A percentile compares a stretch with the other conserved stretches of the same genome.
Conservation (phyloP, 441 rosid genomes). For the Mallotus repandus region DNA sequence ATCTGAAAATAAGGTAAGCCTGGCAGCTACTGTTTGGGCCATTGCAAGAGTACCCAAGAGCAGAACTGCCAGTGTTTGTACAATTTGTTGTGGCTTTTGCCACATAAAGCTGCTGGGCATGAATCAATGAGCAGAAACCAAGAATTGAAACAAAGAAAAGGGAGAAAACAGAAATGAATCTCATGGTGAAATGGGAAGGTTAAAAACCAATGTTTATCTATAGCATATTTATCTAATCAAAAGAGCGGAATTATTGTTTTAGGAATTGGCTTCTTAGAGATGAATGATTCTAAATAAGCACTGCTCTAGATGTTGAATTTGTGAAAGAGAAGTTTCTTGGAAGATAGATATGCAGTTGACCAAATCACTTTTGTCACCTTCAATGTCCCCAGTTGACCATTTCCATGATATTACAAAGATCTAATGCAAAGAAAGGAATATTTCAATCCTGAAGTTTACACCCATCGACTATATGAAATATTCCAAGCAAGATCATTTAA, state of each 20-base stretch:
- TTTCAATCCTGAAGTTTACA: neutral
- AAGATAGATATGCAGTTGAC: neutral
- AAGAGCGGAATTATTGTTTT: neutral
- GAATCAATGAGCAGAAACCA: conserved; percentile 26
- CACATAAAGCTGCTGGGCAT: conserved; percentile 68
- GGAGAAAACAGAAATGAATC: conserved; percentile 17
- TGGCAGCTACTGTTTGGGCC: conserved; percentile 57
- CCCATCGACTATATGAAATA: neutral
- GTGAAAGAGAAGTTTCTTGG: conserved; percentile 10
- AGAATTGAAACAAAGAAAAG: conserved; percentile 10
- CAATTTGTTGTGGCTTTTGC: conserved; percentile 48
- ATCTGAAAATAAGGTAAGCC: conserved; percentile 57
- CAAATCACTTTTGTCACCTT: neutral
- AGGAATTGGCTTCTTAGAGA: neutral
- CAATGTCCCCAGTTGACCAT: neutral
- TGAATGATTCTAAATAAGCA: neutral
- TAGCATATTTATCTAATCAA: neutral
- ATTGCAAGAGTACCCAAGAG: conserved; percentile 69
- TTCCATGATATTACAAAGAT: too few species aligned
- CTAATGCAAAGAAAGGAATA: too few species aligned
- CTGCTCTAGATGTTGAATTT: neutral
- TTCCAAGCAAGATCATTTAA: neutral
- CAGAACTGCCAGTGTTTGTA: conserved; percentile 36
- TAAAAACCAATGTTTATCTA: neutral
- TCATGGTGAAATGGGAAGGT: conserved; percentile 25